Base-by-base conservation (phyloP, 257 asterid species). In the Solanum stenotomum region DNA sequence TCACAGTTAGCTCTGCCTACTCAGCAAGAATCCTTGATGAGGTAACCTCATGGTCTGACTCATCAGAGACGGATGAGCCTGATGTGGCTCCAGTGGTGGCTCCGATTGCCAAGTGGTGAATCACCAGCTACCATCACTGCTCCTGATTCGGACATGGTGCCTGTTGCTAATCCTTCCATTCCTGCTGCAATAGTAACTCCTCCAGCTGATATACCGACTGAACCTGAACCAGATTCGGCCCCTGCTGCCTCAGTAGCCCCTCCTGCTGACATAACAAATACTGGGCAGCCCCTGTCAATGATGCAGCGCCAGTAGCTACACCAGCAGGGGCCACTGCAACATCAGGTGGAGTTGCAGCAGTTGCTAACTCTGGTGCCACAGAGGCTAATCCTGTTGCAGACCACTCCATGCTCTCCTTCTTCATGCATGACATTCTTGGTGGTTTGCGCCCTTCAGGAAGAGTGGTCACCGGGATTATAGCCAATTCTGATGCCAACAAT, bases 361-460 rank as follows among this genome's bases (percentile, higher is more conserved):
- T 87, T 0, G 77, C 92, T 10, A 29, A 91, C 25, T 2, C 77
- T 22, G 68, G 84, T n/a, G 76, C 88, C 29, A n/a, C 89, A 3
- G 79, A 13, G 56, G 89, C 23, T 46, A 85, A 29, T 38, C 76
- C 90, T 12, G 61, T 34, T 11, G 71, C 83, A 2, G 94, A 68
- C 59, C 92, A 89, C 89, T 88, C 95, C 1, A 59, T 87, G 6
- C 44, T 95, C 63, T 89, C 96, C 38, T 95, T 95, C 92, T 94
- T 93, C 89, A 94, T 95, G 97, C 98, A 91, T 77, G 97, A 93
- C 85, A 92, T 95, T 86, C 94, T 95, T 10, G 98, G 97, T 2
- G 99, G 98, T 8, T 90, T 96, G 15, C 90, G 87, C 86, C 99
- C 96, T 5, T 94, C 99, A 7, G 98, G 96, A 20, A 88, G 98